Evolutionary conservation across 1,284 basidiomycete species (phyloP).

Genomic region (Cutaneotrichosporon sp.): DNA sequence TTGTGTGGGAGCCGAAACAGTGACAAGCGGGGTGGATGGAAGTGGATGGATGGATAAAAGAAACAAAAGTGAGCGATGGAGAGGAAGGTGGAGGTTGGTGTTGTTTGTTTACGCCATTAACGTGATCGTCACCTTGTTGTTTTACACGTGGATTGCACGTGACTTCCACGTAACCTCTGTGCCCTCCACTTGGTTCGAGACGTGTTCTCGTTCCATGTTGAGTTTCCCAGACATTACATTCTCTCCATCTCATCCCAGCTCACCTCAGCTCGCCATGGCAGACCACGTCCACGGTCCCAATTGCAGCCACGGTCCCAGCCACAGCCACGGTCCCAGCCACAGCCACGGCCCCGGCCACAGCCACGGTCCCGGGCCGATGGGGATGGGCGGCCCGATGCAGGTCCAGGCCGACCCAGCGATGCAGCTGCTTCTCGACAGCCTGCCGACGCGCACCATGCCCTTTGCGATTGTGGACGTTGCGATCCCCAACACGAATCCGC

Average conservation of each 20-base stretch:
- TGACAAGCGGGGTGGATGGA: slow-evolving; percentile 6
- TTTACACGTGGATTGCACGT: background rate
- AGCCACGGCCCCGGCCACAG: slow-evolving; percentile 25
- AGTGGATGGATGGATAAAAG: slow-evolving; percentile 7
- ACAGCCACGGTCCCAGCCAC: slow-evolving; percentile 20
- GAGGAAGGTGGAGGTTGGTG: background rate
- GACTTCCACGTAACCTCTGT: background rate
- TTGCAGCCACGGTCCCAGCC: slow-evolving; percentile 23
- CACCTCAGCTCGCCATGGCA: slow-evolving; percentile 3
- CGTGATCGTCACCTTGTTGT: background rate
- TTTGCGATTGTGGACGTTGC: slow-evolving; percentile 33
- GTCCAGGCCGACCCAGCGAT: slow-evolving; percentile 43
- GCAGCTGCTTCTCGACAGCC: slow-evolving; percentile 44
- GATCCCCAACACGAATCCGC: slow-evolving; percentile 37
- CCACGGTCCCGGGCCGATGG: slow-evolving; percentile 2
- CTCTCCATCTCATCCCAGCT: background rate
- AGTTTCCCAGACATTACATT: no score
- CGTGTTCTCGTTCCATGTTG: background rate
- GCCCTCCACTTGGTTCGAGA: background rate
- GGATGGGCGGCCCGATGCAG: slow-evolving; percentile 21
- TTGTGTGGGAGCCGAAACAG: background rate
- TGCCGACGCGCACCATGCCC: slow-evolving; percentile 39
- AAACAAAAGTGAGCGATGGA: background rate
- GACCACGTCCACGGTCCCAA: slow-evolving; percentile 17
- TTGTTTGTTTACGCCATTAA: slow-evolving; percentile 14